These are phyloP conservation scores for Santalum album DNA, from an alignment of 164 flowering plant species.

Conservation along the genomic window DNA sequence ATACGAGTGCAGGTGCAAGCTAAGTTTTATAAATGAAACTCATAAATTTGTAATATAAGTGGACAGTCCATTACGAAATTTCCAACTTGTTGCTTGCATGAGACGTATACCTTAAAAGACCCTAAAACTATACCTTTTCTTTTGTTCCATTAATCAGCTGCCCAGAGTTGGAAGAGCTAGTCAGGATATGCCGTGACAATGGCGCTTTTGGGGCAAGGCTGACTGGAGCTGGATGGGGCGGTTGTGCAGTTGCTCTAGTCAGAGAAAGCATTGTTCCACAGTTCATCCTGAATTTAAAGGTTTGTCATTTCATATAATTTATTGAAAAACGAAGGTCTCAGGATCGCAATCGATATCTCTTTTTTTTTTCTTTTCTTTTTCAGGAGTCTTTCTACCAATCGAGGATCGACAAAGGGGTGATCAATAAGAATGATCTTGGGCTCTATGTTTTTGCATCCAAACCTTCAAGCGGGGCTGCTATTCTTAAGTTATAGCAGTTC, in stretches of 20 bases:
- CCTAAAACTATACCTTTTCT: too few relatives aligned
- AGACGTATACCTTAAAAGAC: too few relatives aligned
- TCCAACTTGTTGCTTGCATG: too few relatives aligned
- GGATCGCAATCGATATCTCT: too few relatives aligned
- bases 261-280: conserved; percentile 59
- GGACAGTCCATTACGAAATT: too few relatives aligned
- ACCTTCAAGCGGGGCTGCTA: conserved; percentile 93
- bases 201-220: conserved; percentile 97
- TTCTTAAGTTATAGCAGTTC: conserved; percentile 45
- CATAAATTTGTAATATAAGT: too few relatives aligned
- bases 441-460: conserved; percentile 85
- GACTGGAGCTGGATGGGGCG: conserved; percentile 99
- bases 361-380: not conserved
- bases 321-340: too few relatives aligned
- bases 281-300: conserved; percentile 81
- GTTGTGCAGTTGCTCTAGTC: conserved; percentile 88
- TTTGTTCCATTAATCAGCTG: conserved; percentile 34
- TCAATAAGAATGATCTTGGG: conserved; percentile 58
- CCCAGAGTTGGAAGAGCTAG: conserved; percentile 93
- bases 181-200: conserved; percentile 52
- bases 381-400: conserved; percentile 68
- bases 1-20: conserved; percentile 93
- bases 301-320: conserved; percentile 2
- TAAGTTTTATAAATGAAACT: too few relatives aligned
- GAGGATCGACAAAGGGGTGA: conserved; percentile 65